Base-by-base conservation (phyloP, 2,329 filamentous ascomycete species). In the Beauveria medogensis region DNA sequence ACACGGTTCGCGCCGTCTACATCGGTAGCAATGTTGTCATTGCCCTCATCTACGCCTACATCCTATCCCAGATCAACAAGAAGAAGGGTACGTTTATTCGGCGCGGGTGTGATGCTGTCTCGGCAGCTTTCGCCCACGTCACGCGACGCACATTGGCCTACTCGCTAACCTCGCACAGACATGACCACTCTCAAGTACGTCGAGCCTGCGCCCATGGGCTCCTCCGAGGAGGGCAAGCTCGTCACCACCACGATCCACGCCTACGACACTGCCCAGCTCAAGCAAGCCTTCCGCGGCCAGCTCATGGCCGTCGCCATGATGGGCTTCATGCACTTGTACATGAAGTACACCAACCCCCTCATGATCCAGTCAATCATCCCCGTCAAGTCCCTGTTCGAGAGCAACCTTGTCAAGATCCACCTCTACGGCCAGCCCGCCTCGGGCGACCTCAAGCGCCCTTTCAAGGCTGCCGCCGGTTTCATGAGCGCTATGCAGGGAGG, bases 341-440 rank as follows among this genome's bases (percentile, higher is more conserved):
- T 99, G 83, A 92, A 97, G 77, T 99, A 97, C 88, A 97, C 92
- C 80, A 99, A 97, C 86, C 94, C 94, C 47, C 90, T 99, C 56
- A 82, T 97, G 71, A 96, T 99, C 80, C 94, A 99, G 85, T 95
- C 90, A 75, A 96, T 99, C 80, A 94, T 99, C 73, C 94, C 94
- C 40, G 82, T 97, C 77, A 99, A 99, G 88, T 84, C 89, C 73
- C 93, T 92, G 51, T 84, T 99, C 76, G 94, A 99, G 82, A 84
- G 88, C 79, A 97, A 97, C 82, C 81, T 97, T 69, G 85, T 94
- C 82, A 97, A 97, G 85, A 93, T 99, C 72, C 90, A 97, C 78
- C 68, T 99, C 65, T 89, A 92, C 66, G 92, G 92, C 70, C 81
- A 94, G 76, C 85, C 93, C 44, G 93, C 94, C 46, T 84, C 81